A percentile compares a stretch with the other conserved stretches of the same genome.
Evolutionary conservation across 2,329 filamentous ascomycete genomes (phyloP).

Genomic region (Colletotrichum paranaense): DNA sequence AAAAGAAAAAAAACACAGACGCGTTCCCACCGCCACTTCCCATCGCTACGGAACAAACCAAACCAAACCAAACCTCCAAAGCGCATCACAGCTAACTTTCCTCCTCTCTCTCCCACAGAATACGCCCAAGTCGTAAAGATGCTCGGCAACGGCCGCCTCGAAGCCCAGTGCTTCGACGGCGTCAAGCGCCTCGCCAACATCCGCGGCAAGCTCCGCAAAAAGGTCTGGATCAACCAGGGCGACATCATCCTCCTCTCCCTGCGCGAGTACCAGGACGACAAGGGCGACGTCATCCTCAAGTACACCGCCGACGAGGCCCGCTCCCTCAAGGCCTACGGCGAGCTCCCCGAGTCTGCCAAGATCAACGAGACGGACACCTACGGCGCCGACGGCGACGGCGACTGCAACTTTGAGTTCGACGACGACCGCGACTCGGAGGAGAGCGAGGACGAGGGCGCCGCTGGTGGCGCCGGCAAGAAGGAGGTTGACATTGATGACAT

Average conservation of each 20-base stretch:
- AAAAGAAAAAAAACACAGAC: background rate
- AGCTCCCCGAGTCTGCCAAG: slow-evolving; percentile 96
- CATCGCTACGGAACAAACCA: background rate
- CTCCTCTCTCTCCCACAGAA: slow-evolving; percentile 58
- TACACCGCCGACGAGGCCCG: slow-evolving; percentile 97
- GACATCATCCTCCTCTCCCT: slow-evolving; percentile 92
- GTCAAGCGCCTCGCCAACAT: slow-evolving; percentile 77
- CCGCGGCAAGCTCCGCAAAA: slow-evolving; percentile 97
- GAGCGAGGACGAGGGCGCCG: slow-evolving; percentile 62
- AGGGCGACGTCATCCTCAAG: slow-evolving; percentile 97
- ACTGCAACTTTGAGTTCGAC: slow-evolving; percentile 98
- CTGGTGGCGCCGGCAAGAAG: slow-evolving; percentile 71
- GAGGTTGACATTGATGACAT: slow-evolving; percentile 97
- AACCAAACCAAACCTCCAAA: background rate
- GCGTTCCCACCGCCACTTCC: background rate
- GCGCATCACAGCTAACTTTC: background rate
- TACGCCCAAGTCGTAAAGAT: slow-evolving; percentile 97
- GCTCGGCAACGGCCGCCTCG: slow-evolving; percentile 93
- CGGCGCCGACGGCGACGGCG: slow-evolving; percentile 90
- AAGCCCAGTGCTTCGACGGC: slow-evolving; percentile 95
- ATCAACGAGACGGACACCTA: slow-evolving; percentile 99
- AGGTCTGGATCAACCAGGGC: slow-evolving; percentile 99
- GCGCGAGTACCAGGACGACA: slow-evolving; percentile 93
- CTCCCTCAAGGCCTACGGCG: slow-evolving; percentile 95
- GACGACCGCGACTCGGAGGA: slow-evolving; percentile 80